Conservation (phyloP, 164 flowering plant genomes). For the Magnolia changhungtana region DNA sequence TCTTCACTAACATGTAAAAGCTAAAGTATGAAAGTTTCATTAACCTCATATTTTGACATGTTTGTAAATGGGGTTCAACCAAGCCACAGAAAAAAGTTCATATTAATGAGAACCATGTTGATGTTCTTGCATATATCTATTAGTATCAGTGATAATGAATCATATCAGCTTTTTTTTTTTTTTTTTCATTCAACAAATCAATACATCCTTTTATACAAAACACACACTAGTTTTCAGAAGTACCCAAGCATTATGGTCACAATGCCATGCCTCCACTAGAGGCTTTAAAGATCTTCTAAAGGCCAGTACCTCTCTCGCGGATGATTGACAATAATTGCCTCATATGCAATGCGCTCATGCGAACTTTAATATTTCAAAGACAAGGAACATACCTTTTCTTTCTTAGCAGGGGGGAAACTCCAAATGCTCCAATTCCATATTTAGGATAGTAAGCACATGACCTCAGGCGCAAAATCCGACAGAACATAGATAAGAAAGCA, state of each 20-base stretch:
- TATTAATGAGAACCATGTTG: neutral
- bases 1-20: no score
- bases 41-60: neutral
- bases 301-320: neutral
- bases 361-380: neutral
- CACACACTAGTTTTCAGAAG: neutral
- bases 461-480: conserved; percentile 71
- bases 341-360: neutral
- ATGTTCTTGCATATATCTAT: neutral
- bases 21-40: no score
- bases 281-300: neutral
- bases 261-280: neutral
- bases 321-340: neutral
- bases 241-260: neutral
- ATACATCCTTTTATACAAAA: neutral
- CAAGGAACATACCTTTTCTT: conserved; percentile 52
- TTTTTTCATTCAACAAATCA: neutral
- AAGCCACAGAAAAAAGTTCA: neutral
- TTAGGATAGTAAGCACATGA: conserved; percentile 74
- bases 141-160: neutral
- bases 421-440: conserved; percentile 90
- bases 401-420: conserved; percentile 54
- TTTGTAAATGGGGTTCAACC: neutral
- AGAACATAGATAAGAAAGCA: conserved; percentile 8
- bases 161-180: neutral